phyloP scores from a whole-genome alignment of 208 protist species.

The Leishmania arabica region DNA sequence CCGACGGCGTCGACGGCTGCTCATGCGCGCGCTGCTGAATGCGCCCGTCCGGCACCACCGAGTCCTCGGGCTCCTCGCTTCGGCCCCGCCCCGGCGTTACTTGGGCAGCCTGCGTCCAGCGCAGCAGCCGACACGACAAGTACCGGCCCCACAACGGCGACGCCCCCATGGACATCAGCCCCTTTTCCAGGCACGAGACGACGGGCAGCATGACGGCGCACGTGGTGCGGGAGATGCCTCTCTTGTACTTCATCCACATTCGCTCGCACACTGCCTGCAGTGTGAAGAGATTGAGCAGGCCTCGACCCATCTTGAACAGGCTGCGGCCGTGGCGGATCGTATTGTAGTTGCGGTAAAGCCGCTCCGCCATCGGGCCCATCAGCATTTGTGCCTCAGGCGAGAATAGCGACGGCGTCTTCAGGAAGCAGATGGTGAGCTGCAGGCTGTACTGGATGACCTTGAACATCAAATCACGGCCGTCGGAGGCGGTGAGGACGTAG shows the following conservation, averaged over 20 bases:
- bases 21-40: conserved; percentile 18
- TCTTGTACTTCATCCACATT: conserved; percentile 63
- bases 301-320: conserved; percentile 86
- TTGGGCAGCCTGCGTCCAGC: conserved; percentile 20
- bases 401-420: conserved; percentile 67
- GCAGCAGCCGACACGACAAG: conserved; percentile 17
- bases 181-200: conserved; percentile 18
- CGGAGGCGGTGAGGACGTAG: conserved; percentile 86
- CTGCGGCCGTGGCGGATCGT: conserved; percentile 86
- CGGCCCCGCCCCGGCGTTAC: conserved; percentile 6
- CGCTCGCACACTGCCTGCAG: conserved; percentile 66
- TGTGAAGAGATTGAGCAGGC: conserved; percentile 78
- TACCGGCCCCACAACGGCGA: conserved; percentile 13
- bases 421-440: conserved; percentile 74
- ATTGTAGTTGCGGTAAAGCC: conserved; percentile 81
- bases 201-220: conserved; percentile 31
- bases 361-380: conserved; percentile 56
- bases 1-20: background rate
- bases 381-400: conserved; percentile 52
- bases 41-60: conserved; percentile 9
- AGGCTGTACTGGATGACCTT: conserved; percentile 83
- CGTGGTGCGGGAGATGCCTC: conserved; percentile 17
- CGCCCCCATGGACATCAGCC: background rate
- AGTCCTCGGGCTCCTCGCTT: conserved; percentile 12
- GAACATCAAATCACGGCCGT: conserved; percentile 84